Base-by-base conservation (phyloP, 768 basidiomycete species). In the Sarcodon aspratus region DNA sequence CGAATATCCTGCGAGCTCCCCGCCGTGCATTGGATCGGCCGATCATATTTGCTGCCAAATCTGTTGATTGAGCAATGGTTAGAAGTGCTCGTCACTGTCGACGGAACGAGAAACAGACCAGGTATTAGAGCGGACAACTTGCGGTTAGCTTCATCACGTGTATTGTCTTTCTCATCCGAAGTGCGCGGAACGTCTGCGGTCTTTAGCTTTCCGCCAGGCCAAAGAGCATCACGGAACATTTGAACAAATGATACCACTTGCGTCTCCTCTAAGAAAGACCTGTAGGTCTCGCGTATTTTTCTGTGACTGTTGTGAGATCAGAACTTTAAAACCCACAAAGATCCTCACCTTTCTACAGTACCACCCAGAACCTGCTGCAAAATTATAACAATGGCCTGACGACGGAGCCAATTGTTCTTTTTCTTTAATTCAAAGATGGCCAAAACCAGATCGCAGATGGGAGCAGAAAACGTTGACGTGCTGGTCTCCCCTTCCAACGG, bases 31-130 rank as follows among this genome's bases (percentile, higher is more conserved):
- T 98, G 3, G 88, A 84, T 32, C 93, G 77, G n/a, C 96, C 96
- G 55, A 97, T 97, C 85, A 97, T 92, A 57, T 96, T 97, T 7
- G 95, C 91, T 33, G 90, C 93, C 47, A 97, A 66, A 59, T 98
- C 95, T 96, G 55, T 8, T 36, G 17, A 48, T 31, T 36, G 36
- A 45, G n/a, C 27, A 33, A 46, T 27, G 21, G 21, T 27, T 27
- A 27, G 21, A 6, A 44, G 37, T 36, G 11, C 3, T 15, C 10
- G 33, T 21, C 8, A 34, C 17, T 33, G 18, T 6, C 6, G 10
- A 44, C 5, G 17, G 1, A 2, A 8, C 6, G 15, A 11, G 17
- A 12, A 7, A 46, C 61, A 46, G 49, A 92, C 94, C 94, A 60
- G 96, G 96, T 53, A 99, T 84, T 36, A 98, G 70, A 8, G 89